Percentiles rank a stretch among this genome's conserved stretches.
Evolutionary conservation across 441 rosid genomes (phyloP).

Genomic region (Eruca vesicaria): DNA sequence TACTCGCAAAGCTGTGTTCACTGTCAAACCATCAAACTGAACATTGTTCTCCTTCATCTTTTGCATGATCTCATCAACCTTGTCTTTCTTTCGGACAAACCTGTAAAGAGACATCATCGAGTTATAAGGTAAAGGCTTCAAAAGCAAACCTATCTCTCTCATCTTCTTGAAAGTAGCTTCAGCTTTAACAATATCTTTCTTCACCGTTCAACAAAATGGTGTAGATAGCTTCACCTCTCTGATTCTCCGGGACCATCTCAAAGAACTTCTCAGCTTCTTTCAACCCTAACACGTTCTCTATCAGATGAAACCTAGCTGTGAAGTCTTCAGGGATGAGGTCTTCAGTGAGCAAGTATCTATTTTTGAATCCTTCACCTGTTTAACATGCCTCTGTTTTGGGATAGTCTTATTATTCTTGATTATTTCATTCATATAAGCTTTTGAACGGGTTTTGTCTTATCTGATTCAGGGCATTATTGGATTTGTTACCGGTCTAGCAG

Average conservation of each 20-base stretch:
- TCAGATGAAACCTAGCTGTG: neutral
- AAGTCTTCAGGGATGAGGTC: neutral
- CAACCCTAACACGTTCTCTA: neutral
- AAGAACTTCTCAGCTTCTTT: slow-evolving; percentile 16
- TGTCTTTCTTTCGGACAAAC: too few relatives aligned
- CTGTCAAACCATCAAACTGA: neutral
- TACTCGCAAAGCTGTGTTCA: slow-evolving; percentile 4
- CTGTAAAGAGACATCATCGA: neutral
- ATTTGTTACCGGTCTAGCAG: neutral
- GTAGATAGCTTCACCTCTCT: neutral
- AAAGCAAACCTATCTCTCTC: too few relatives aligned
- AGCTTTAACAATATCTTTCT: neutral
- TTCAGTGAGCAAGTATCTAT: neutral
- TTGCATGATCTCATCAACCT: neutral
- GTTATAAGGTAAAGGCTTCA: neutral
- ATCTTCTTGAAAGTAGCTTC: slow-evolving; percentile 1
- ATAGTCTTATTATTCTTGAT: neutral
- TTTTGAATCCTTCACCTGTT: neutral
- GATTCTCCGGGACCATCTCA: neutral
- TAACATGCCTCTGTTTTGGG: neutral
- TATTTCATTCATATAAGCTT: neutral
- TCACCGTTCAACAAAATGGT: neutral
- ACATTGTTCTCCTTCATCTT: slow-evolving; percentile 13
- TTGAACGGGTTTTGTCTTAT: neutral
- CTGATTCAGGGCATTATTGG: neutral